phyloP scores from a whole-genome alignment of 2,329 filamentous ascomycete genomes.

The Teratosphaeria pseudoeucalypti region DNA sequence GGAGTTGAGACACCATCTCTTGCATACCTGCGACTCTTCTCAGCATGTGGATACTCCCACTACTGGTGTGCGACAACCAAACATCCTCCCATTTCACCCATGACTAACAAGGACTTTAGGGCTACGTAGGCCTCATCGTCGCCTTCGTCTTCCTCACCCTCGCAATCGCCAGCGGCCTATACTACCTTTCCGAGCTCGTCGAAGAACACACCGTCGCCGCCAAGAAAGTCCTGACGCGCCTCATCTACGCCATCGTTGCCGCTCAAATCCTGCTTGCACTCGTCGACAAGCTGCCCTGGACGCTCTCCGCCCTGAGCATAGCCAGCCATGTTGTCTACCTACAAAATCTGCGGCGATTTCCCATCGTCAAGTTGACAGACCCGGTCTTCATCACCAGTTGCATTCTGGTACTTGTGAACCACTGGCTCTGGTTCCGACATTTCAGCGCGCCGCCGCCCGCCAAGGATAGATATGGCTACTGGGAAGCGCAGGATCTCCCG shows the following conservation, averaged over 20 bases:
- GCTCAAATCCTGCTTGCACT: conserved; percentile 65
- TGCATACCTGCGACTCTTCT: not conserved
- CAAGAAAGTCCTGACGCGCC: conserved; percentile 70
- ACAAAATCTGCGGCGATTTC: conserved; percentile 69
- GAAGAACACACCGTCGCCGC: conserved; percentile 94
- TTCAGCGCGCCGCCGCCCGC: conserved; percentile 57
- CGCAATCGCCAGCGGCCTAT: conserved; percentile 93
- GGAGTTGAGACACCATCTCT: not conserved
- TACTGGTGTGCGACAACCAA: conserved; percentile 43
- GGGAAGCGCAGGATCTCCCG: conserved; percentile 46
- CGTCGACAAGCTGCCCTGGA: conserved; percentile 76
- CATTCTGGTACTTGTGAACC: conserved; percentile 74
- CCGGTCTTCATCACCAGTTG: conserved; percentile 80
- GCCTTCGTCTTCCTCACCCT: conserved; percentile 92
- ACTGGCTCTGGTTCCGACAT: conserved; percentile 92
- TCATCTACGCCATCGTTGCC: conserved; percentile 74
- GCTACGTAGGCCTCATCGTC: conserved; percentile 74
- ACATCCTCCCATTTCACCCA: not conserved
- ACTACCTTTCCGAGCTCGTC: conserved; percentile 95
- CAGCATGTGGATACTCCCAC: conserved; percentile 85
- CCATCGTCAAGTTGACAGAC: conserved; percentile 74
- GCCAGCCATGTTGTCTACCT: conserved; percentile 75
- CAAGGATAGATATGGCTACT: conserved; percentile 50
- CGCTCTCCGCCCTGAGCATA: conserved; percentile 63
- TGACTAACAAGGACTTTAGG: conserved; percentile 28